Base-by-base conservation (phyloP, 2,329 filamentous ascomycete genomes). In the Pezizomycotina sp. region DNA sequence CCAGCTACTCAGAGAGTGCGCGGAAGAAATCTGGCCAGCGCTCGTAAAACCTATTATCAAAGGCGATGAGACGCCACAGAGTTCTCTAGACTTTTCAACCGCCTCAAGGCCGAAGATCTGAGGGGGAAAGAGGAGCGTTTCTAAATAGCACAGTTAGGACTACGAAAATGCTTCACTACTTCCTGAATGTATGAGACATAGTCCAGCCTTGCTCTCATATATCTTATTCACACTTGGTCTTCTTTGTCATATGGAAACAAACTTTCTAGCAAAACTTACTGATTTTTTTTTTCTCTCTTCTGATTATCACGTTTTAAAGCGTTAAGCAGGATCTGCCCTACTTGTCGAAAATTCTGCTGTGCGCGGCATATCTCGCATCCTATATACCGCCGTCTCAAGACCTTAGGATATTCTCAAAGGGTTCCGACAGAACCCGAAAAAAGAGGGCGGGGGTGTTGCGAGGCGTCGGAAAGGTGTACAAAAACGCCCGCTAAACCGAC, bases 331-430 rank as follows among this genome's bases (percentile, higher is more conserved):
- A 63, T 24, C 54, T 89, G 4, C 79, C 80, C 0, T 74, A 74
- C 35, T 77, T 74, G 31, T 74, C 79, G 2, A 75, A 78, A 25
- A 68, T 79, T 34, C 65, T 86, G 18, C 68, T 89, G 7, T 64
- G 83, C 16, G 71, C 79, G 22, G 75, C 79, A 3, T 89, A 89
- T 57, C 69, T 89, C 3, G 77, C 80, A 33, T 82, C 77, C 1
- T 80, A 81, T 63, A 89, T 84, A 54, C 69, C 76, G 9, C 60
- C 76, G 1, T 67, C 71, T n/a, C 71, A 78, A 52, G 80, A 89
- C 55, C 60, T 71, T 4, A 64, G 71, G 1, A 71, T 81, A 52
- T 89, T 89, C 61, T 81, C 77, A 48, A 81, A 78, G 8, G 66
- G 70, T 51, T 38, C 33, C 6, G 49, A 51, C 10, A 38, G 27